Percentiles rank a stretch among this genome's conserved stretches.
Evolutionary conservation across 1,139 yeast genomes (phyloP).

Genomic region (Trichomonascaceae sp.): DNA sequence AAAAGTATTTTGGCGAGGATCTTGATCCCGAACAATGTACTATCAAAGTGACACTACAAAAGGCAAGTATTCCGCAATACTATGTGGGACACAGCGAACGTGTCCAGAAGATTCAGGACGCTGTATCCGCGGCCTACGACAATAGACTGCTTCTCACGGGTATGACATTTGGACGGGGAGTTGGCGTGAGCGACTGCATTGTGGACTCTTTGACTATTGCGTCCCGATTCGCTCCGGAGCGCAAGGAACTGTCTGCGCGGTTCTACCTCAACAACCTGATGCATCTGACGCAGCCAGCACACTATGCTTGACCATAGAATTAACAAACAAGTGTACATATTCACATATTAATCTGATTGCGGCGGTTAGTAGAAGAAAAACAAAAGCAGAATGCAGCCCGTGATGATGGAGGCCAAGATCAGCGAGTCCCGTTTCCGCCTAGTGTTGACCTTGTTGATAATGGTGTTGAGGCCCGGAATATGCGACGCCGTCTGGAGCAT

Average conservation of each 20-base stretch:
- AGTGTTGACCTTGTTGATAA: constrained; percentile 72
- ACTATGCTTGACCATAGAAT: constrained; percentile 6
- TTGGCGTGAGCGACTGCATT: constrained; percentile 86
- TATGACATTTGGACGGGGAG: constrained; percentile 68
- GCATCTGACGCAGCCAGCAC: constrained; percentile 13
- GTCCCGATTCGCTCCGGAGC: constrained; percentile 20
- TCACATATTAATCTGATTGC: constrained; percentile 2
- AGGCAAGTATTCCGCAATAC: constrained; percentile 70
- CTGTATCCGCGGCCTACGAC: constrained; percentile 26
- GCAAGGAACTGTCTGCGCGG: constrained; percentile 20
- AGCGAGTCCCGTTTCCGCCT: constrained; percentile 80
- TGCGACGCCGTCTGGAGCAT: constrained; percentile 47
- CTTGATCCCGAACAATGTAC: constrained; percentile 29
- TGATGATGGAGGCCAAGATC: constrained; percentile 64
- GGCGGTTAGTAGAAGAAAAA: constrained; percentile 35
- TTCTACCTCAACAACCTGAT: constrained; percentile 17
- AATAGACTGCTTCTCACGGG: constrained; percentile 57
- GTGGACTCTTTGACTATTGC: constrained; percentile 51
- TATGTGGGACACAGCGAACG: constrained; percentile 53
- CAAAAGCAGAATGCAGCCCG: constrained; percentile 58
- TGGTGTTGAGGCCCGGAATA: constrained; percentile 72
- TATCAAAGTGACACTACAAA: constrained; percentile 25
- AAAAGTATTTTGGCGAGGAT: constrained; percentile 32
- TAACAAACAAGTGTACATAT: constrained; percentile 2
- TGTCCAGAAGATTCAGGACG: constrained; percentile 28